These are phyloP conservation scores for Trypethelium eluteriae DNA, from an alignment of 495 filamentous ascomycete species.

Conservation along the genomic window DNA sequence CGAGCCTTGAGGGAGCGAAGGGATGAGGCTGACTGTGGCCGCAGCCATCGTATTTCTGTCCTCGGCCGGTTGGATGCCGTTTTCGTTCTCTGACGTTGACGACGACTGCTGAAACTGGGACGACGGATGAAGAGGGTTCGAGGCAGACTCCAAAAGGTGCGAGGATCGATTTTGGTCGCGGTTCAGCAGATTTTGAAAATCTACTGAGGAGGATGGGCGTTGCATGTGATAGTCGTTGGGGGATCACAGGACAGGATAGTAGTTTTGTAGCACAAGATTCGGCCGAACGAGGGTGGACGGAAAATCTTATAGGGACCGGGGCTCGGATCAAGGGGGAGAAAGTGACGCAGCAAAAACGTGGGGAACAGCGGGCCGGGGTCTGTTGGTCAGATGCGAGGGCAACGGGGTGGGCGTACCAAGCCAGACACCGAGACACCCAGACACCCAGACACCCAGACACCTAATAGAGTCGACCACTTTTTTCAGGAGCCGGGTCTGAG, in stretches of 20 bases:
- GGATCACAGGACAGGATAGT: background rate
- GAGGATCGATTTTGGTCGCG: constrained; percentile 28
- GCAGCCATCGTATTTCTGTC: constrained; percentile 53
- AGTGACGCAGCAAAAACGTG: constrained; percentile 16
- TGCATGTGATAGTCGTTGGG: constrained; percentile 54
- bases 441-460: no score
- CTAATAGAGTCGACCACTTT: background rate
- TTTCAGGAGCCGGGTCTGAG: constrained; percentile 7
- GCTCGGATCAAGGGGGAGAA: constrained; percentile 8
- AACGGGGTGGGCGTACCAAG: background rate
- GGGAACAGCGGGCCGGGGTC: constrained; percentile 12
- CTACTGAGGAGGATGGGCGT: constrained; percentile 60
- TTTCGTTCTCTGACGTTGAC: constrained; percentile 25
- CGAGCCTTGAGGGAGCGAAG: constrained; percentile 58
- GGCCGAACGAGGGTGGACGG: constrained; percentile 12
- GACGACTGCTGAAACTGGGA: constrained; percentile 16
- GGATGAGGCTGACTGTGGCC: constrained; percentile 59
- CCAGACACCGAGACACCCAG: background rate
- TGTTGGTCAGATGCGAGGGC: constrained; percentile 2
- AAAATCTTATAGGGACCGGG: constrained; percentile 13
- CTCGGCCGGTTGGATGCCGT: constrained; percentile 30
- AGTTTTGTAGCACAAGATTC: constrained; percentile 13
- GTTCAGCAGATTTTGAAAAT: constrained; percentile 74
- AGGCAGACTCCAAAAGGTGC: constrained; percentile 32
- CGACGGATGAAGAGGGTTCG: constrained; percentile 16